phyloP scores from a whole-genome alignment of 108 stramenopile genomes.

The Skeletonema menzelii region DNA sequence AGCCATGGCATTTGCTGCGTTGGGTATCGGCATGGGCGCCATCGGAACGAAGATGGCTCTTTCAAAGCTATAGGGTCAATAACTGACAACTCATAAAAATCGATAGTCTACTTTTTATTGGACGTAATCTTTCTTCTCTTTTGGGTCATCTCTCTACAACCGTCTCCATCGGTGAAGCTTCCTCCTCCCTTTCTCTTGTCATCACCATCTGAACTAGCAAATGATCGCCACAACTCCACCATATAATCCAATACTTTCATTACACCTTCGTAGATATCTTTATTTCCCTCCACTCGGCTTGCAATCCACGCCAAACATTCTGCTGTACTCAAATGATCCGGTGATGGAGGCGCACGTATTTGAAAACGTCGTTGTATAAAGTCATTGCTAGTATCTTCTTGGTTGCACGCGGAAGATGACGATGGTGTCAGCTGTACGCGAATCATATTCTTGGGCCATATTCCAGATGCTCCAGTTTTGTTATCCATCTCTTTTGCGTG shows the following conservation, averaged over 20 bases:
- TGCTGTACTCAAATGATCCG: slow-evolving; percentile 65
- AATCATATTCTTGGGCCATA: slow-evolving; percentile 59
- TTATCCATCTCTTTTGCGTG: slow-evolving; percentile 79
- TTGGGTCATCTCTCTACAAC: slow-evolving; percentile 22
- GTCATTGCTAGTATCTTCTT: not conserved
- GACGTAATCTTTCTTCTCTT: slow-evolving; percentile 23
- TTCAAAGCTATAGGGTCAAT: not conserved
- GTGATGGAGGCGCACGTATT: slow-evolving; percentile 62
- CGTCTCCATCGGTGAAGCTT: not conserved
- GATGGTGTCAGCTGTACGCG: slow-evolving; percentile 47
- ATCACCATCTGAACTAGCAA: not conserved
- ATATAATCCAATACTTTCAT: slow-evolving; percentile 70
- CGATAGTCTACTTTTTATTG: not conserved
- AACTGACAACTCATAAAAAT: not conserved
- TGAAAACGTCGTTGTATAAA: slow-evolving; percentile 50
- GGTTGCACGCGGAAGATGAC: not conserved
- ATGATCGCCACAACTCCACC: slow-evolving; percentile 59
- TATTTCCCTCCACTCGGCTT: slow-evolving; percentile 52
- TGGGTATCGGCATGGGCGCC: slow-evolving; percentile 79
- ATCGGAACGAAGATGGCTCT: slow-evolving; percentile 81
- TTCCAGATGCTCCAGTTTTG: slow-evolving; percentile 31
- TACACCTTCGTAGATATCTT: slow-evolving; percentile 49
- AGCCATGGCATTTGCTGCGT: slow-evolving; percentile 61
- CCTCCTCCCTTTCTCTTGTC: not conserved
- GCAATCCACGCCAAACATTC: slow-evolving; percentile 75